Evolutionary conservation across 2,329 filamentous ascomycete species (phyloP), one percentile per base, ranked within the genome.

Genomic region (Pezicula rhizophila): DNA sequence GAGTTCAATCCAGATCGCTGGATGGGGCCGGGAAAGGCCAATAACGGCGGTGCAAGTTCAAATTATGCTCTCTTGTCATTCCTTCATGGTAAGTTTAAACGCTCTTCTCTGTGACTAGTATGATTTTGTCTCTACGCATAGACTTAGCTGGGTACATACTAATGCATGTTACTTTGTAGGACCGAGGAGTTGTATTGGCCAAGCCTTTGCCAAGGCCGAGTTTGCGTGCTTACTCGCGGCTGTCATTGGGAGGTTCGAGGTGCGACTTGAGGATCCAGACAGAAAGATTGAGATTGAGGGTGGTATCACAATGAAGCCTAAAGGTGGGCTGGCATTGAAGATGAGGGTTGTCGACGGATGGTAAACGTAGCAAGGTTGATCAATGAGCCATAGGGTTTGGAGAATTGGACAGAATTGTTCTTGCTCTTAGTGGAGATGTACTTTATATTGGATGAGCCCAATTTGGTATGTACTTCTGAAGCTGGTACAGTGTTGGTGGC

Each of bases 21-120:
- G 85, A 74, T 83, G 63, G 71, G 53, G 23, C 52, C 38, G 23
- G 25, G 25, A 8, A 45, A 18, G 15, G 42, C 43, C 11, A 79
- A 77, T 40, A 31, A 31, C 11, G 87, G 87, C 7, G 85, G 86
- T n/a, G 84, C 87, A 2, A 73, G 75, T 14, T 87, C 77, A 57
- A 91, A 91, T 66, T 95, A 84, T 63, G 78, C 84, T 1, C 83
- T 86, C 60, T 64, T 90, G 68, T 90, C 87, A 0, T 95, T 95
- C 68, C 64, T 95, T 48, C 88, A 93, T 62, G 90, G 28, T 31
- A 31, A 12, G 28, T 31, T 11, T 3, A 31, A 12, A 3, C 28
- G 2, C 7, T 31, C 7, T 31, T 7, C 28, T 12, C 11, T 12
- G 8, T 31, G 3, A 2, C 28, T 4, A 23, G 23, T 23, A 23